Evolutionary conservation across 139 green algal species (phyloP).

Genomic region (Zygnema circumcarinatum): DNA sequence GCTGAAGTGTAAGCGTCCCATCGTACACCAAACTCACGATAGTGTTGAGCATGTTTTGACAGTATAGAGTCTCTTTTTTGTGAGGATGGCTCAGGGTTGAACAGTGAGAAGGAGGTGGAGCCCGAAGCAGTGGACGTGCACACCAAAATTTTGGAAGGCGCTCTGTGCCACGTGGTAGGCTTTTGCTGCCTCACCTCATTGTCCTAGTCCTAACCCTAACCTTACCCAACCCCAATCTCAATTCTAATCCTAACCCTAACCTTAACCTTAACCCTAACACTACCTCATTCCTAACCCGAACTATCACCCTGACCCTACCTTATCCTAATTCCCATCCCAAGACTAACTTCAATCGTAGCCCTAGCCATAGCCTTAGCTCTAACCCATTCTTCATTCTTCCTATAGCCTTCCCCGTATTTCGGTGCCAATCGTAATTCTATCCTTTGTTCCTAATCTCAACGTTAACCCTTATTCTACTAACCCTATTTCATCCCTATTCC

Average conservation of each 20-base stretch:
- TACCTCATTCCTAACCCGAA: no score
- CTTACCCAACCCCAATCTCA: no score
- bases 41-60: neutral
- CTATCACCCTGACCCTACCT: no score
- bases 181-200: no score
- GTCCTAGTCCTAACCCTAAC: no score
- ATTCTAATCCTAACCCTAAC: no score
- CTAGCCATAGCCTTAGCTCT: no score
- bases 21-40: neutral
- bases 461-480: neutral
- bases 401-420: neutral
- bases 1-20: neutral
- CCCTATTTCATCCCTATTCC: neutral
- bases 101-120: neutral
- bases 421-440: no score
- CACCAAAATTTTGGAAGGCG: neutral
- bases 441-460: neutral
- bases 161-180: neutral
- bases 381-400: no score
- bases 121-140: neutral
- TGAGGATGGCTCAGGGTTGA: neutral
- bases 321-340: no score
- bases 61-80: neutral
- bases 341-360: no score
- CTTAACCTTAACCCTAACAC: no score